These are phyloP conservation scores for Cantharellus cinnabarinus DNA, from an alignment of 768 basidiomycete species.

Conservation along the genomic window DNA sequence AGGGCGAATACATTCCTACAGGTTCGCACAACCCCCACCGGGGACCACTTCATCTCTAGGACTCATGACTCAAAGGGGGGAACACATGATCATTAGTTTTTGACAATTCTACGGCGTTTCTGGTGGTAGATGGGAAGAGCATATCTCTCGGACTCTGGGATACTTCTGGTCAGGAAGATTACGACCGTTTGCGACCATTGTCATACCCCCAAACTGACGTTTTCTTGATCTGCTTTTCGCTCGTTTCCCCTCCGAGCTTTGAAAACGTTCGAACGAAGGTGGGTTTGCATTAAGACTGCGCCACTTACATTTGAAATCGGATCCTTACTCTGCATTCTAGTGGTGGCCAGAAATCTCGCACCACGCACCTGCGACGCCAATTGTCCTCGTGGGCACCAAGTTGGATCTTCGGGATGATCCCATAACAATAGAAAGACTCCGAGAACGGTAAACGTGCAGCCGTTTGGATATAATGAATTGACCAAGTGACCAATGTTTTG, in stretches of 20 bases:
- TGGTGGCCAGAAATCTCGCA: conserved; percentile 2
- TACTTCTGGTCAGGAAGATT: conserved; percentile 43
- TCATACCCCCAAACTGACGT: conserved; percentile 13
- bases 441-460: conserved; percentile 48
- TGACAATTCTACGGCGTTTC: conserved; percentile 96
- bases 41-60: not conserved
- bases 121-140: conserved; percentile 97
- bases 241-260: conserved; percentile 18
- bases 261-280: conserved; percentile 17
- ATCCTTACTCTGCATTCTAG: not conserved
- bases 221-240: conserved; percentile 21
- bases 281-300: conserved; percentile 6
- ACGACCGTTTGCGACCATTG: not conserved
- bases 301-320: not conserved
- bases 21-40: conserved; percentile 26
- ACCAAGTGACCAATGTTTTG: not conserved
- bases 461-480: not conserved
- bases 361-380: not conserved
- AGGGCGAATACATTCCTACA: conserved; percentile 96
- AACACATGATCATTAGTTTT: conserved; percentile 41
- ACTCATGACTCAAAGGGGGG: not conserved
- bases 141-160: conserved; percentile 98
- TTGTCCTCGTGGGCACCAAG: conserved; percentile 2
- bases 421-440: not conserved
- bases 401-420: conserved; percentile 2